phyloP scores from a whole-genome alignment of 768 basidiomycete genomes.

The Mycena chlorophos region DNA sequence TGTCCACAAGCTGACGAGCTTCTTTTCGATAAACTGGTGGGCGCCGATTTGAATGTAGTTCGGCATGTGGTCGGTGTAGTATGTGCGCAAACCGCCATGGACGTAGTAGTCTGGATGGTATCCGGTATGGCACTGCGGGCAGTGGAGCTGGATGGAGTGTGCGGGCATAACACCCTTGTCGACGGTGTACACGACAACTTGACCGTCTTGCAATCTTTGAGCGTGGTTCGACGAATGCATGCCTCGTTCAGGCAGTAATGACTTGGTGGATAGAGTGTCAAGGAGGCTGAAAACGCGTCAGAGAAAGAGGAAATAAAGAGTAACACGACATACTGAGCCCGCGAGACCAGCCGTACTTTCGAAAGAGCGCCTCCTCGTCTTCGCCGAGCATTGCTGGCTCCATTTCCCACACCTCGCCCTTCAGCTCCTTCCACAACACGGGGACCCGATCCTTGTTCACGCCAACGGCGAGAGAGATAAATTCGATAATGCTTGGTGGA shows the following conservation, averaged over 20 bases:
- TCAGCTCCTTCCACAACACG: not conserved
- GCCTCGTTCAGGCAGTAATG: not conserved
- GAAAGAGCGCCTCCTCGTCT: constrained; percentile 7
- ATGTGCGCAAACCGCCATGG: constrained; percentile 13
- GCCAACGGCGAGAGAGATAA: not conserved
- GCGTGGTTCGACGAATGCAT: not conserved
- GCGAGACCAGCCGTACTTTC: constrained; percentile 3
- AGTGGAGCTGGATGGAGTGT: constrained; percentile 24
- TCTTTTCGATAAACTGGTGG: constrained; percentile 29
- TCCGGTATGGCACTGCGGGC: constrained; percentile 22
- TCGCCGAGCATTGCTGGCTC: not conserved
- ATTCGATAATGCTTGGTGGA: not conserved
- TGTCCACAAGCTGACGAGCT: constrained; percentile 18
- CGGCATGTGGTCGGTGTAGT: constrained; percentile 22
- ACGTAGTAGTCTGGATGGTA: constrained; percentile 28
- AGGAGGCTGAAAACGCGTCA: not conserved
- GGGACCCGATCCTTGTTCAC: not conserved
- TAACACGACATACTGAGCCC: constrained; percentile 2
- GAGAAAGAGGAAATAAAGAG: not conserved
- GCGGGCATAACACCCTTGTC: constrained; percentile 26
- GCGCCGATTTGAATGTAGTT: constrained; percentile 27
- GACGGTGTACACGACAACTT: constrained; percentile 21
- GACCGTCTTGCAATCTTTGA: constrained; percentile 24
- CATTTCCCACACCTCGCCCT: constrained; percentile 4
- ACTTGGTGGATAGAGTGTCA: constrained; percentile 1